phyloP scores from a whole-genome alignment of 768 basidiomycete genomes.

The Scleroderma bovista region DNA sequence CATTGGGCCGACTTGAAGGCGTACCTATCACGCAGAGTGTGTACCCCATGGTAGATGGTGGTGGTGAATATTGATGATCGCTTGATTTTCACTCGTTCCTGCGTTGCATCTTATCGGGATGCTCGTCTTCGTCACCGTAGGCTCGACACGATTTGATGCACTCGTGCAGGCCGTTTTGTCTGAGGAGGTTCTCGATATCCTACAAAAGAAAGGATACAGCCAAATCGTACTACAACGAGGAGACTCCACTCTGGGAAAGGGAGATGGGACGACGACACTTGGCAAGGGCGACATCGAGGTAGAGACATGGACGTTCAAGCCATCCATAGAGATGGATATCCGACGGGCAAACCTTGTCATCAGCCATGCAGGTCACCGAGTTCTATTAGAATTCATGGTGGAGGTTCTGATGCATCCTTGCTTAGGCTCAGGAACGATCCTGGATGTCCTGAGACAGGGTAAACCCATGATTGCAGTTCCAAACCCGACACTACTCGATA shows the following conservation, averaged over 20 bases:
- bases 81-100: no score
- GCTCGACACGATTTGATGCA: slow-evolving; percentile 80
- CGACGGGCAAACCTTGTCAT: slow-evolving; percentile 72
- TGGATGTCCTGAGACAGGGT: slow-evolving; percentile 72
- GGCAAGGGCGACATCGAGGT: slow-evolving; percentile 43
- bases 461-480: slow-evolving; percentile 85
- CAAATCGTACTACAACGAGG: slow-evolving; percentile 75
- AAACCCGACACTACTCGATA: slow-evolving; percentile 82
- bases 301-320: slow-evolving; percentile 69
- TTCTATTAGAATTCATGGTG: not conserved
- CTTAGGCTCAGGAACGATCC: slow-evolving; percentile 89
- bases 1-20: slow-evolving; percentile 4
- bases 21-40: slow-evolving; percentile 83
- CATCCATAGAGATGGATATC: slow-evolving; percentile 63
- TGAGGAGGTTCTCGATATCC: slow-evolving; percentile 47
- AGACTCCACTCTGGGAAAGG: slow-evolving; percentile 45
- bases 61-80: not conserved
- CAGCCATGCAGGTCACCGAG: slow-evolving; percentile 78
- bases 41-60: slow-evolving; percentile 67
- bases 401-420: not conserved
- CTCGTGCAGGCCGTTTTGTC: slow-evolving; percentile 61
- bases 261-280: slow-evolving; percentile 10
- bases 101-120: slow-evolving; percentile 6
- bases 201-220: slow-evolving; percentile 52
- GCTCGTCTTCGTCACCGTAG: slow-evolving; percentile 75